phyloP scores from a whole-genome alignment of 345 rosid genomes.

The Cardiospermum halicacabum region DNA sequence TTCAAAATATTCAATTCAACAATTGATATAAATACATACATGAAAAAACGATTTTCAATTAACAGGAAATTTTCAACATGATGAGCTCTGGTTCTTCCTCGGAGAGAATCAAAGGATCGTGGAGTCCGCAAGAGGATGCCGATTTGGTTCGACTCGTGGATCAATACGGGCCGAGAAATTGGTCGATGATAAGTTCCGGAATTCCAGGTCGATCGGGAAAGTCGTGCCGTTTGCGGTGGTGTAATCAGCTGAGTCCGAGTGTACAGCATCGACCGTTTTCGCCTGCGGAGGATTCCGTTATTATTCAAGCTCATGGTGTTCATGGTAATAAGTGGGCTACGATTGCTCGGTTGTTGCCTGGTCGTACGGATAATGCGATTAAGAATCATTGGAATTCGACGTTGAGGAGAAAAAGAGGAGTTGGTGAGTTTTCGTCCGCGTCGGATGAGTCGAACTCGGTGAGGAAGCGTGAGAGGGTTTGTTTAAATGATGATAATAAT shows the following conservation, averaged over 20 bases:
- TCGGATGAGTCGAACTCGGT: constrained; percentile 34
- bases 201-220: constrained; percentile 65
- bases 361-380: constrained; percentile 63
- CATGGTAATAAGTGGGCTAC: constrained; percentile 76
- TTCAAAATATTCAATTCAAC: not conserved
- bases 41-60: too few species aligned
- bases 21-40: too few species aligned
- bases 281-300: constrained; percentile 48
- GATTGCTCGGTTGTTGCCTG: constrained; percentile 54
- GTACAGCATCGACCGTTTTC: constrained; percentile 66
- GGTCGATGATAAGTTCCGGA: constrained; percentile 57
- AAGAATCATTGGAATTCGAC: constrained; percentile 78
- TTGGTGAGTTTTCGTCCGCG: constrained; percentile 22
- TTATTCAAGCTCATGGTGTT: constrained; percentile 41
- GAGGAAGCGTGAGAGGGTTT: constrained; percentile 11
- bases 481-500: not conserved
- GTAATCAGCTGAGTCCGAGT: constrained; percentile 62
- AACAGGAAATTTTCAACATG: constrained; percentile 3
- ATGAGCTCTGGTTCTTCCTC: constrained; percentile 7
- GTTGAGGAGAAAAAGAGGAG: constrained; percentile 27
- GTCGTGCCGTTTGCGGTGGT: constrained; percentile 68
- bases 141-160: constrained; percentile 40
- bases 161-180: constrained; percentile 60
- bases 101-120: constrained; percentile 48
- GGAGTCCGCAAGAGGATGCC: constrained; percentile 63